These are phyloP conservation scores for Plasmopara viticola DNA, from an alignment of 352 stramenopile species.

Conservation along the genomic window DNA sequence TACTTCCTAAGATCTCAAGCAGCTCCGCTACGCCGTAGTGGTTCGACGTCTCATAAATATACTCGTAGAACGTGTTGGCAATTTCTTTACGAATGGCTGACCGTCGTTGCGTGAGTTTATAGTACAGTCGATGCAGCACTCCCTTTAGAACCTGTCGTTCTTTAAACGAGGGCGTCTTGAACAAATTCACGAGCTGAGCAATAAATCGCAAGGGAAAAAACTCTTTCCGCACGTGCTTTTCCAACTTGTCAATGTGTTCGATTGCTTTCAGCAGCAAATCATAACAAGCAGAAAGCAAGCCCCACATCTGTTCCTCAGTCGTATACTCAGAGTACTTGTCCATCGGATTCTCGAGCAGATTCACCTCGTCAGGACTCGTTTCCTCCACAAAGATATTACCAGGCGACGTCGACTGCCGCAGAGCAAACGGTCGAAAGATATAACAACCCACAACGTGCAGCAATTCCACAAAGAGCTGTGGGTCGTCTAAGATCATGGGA, in stretches of 20 bases:
- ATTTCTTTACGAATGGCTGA: constrained; percentile 86
- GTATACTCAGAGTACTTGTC: constrained; percentile 84
- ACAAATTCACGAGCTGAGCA: constrained; percentile 71
- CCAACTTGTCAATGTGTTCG: constrained; percentile 85
- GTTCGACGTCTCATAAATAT: constrained; percentile 89
- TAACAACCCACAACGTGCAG: constrained; percentile 74
- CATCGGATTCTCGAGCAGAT: constrained; percentile 59
- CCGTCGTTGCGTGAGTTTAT: constrained; percentile 86
- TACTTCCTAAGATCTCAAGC: constrained; percentile 83
- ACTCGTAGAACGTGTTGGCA: constrained; percentile 85
- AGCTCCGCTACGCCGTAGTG: constrained; percentile 85
- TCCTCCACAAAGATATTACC: constrained; percentile 83
- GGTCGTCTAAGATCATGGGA: constrained; percentile 73
- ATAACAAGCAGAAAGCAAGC: constrained; percentile 72
- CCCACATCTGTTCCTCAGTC: constrained; percentile 76
- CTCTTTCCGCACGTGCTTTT: constrained; percentile 82
- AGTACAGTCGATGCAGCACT: constrained; percentile 84
- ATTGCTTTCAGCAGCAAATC: constrained; percentile 80
- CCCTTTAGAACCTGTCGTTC: constrained; percentile 83
- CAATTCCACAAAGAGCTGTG: constrained; percentile 75
- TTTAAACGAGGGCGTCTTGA: constrained; percentile 85
- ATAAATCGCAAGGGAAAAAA: constrained; percentile 82
- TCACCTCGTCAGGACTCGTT: constrained; percentile 48
- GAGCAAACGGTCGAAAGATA: constrained; percentile 75
- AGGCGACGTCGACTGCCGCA: constrained; percentile 41